These are phyloP conservation scores for Galerina sulciceps DNA, from an alignment of 768 basidiomycete genomes.

Conservation along the genomic window DNA sequence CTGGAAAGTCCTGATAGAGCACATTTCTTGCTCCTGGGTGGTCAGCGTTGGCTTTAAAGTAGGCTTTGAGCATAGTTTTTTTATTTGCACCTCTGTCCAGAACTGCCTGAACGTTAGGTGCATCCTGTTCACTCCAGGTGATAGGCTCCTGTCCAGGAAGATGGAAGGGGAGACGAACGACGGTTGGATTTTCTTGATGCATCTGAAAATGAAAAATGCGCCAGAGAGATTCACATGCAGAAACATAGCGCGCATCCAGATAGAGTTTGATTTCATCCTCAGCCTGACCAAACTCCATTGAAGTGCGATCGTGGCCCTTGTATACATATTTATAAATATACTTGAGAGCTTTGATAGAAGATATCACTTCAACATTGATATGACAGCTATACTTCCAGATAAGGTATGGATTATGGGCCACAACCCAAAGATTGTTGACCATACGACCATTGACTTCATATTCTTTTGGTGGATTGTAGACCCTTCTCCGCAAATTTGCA, in stretches of 20 bases:
- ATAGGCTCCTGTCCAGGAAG: conserved; percentile 39
- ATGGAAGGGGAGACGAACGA: conserved; percentile 47
- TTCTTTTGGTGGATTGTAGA: neutral
- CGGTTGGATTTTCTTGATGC: conserved; percentile 36
- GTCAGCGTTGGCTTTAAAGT: conserved; percentile 28
- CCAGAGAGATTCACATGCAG: conserved; percentile 34
- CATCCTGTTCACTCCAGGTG: conserved; percentile 28
- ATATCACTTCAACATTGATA: conserved; percentile 51
- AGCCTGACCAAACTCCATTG: conserved; percentile 32
- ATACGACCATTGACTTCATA: conserved; percentile 16
- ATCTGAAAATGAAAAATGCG: conserved; percentile 31
- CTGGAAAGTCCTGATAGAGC: no score
- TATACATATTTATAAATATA: conserved; percentile 55
- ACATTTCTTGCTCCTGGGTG: neutral
- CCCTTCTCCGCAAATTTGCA: conserved; percentile 33
- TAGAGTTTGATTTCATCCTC: conserved; percentile 41
- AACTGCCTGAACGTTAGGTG: conserved; percentile 22
- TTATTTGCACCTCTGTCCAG: conserved; percentile 13
- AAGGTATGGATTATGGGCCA: conserved; percentile 44
- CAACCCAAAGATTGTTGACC: conserved; percentile 45
- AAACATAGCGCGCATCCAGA: conserved; percentile 39
- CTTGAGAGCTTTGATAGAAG: conserved; percentile 42
- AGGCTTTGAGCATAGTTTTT: conserved; percentile 33
- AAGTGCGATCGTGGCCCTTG: conserved; percentile 49
- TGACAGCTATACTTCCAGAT: conserved; percentile 43